Evolutionary conservation across 1,284 basidiomycete genomes (phyloP).

Genomic region (Tylopilus sp.): DNA sequence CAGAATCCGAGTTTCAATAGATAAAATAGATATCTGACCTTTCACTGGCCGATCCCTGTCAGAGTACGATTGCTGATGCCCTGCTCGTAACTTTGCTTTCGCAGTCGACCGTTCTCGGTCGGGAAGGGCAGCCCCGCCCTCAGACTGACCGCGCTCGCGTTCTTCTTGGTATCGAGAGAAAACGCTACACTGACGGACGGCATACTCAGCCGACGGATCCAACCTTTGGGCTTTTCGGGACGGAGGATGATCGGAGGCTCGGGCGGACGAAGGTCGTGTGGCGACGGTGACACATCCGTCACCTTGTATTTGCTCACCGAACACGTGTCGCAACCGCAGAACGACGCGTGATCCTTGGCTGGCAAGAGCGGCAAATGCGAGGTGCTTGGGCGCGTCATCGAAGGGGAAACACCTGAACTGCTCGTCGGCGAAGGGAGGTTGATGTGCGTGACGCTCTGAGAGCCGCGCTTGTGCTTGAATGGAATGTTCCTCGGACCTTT

Average conservation of each 20-base stretch:
- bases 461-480: conserved; percentile 34
- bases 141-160: conserved; percentile 40
- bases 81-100: conserved; percentile 45
- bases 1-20: neutral
- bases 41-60: conserved; percentile 32
- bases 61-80: conserved; percentile 43
- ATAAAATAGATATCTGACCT: conserved; percentile 7
- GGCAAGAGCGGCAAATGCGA: conserved; percentile 27
- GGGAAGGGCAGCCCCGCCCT: conserved; percentile 26
- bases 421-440: conserved; percentile 35
- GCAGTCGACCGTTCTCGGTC: conserved; percentile 40
- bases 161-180: conserved; percentile 46
- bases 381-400: conserved; percentile 17
- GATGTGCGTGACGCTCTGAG: conserved; percentile 47
- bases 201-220: conserved; percentile 76
- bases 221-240: conserved; percentile 60
- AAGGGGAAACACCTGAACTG: conserved; percentile 11
- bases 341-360: conserved; percentile 47
- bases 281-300: conserved; percentile 30
- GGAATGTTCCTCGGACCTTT: conserved; percentile 25
- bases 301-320: conserved; percentile 49
- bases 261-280: conserved; percentile 40
- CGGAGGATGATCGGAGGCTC: conserved; percentile 42
- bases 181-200: conserved; percentile 58
- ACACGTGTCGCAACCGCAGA: conserved; percentile 59